Conservation (phyloP, 2,329 filamentous ascomycete species). For the Cercospora berteroae region DNA sequence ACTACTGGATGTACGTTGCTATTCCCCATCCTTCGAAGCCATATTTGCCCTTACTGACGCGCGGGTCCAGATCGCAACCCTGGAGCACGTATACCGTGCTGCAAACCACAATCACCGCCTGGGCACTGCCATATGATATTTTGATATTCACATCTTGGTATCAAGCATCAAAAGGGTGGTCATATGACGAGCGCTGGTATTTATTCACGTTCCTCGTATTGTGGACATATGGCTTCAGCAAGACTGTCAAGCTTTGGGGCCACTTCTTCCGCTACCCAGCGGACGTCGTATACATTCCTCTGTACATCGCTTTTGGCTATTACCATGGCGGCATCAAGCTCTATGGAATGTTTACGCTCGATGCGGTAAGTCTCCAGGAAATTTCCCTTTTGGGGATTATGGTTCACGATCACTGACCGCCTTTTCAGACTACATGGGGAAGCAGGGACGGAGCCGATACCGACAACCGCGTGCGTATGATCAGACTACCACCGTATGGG, state of each 20-base stretch:
- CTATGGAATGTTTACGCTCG: slow-evolving; percentile 73
- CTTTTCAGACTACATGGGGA: slow-evolving; percentile 82
- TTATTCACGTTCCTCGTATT: slow-evolving; percentile 60
- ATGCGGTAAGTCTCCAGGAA: slow-evolving; percentile 57
- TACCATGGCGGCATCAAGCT: slow-evolving; percentile 91
- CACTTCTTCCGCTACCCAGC: slow-evolving; percentile 81
- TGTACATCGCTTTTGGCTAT: slow-evolving; percentile 90
- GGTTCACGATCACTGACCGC: slow-evolving; percentile 25
- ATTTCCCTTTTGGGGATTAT: slow-evolving; percentile 10
- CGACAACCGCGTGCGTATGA: slow-evolving; percentile 72
- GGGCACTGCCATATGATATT: slow-evolving; percentile 76
- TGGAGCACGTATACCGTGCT: slow-evolving; percentile 95
- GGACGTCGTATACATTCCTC: slow-evolving; percentile 74
- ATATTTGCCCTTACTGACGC: slow-evolving; percentile 16
- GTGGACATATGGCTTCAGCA: slow-evolving; percentile 78
- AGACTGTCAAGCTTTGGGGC: slow-evolving; percentile 85
- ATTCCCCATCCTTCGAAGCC: slow-evolving; percentile 8
- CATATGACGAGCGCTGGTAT: slow-evolving; percentile 41
- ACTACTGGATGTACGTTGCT: slow-evolving; percentile 78
- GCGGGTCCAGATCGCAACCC: slow-evolving; percentile 67
- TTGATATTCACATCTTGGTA: slow-evolving; percentile 68
- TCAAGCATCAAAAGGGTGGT: slow-evolving; percentile 58
- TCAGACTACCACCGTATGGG: slow-evolving; percentile 39
- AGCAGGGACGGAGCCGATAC: slow-evolving; percentile 88
- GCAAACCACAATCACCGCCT: slow-evolving; percentile 85